These are phyloP conservation scores for Verticillium longisporum DNA, from an alignment of 2,329 filamentous ascomycete species.

Conservation along the genomic window DNA sequence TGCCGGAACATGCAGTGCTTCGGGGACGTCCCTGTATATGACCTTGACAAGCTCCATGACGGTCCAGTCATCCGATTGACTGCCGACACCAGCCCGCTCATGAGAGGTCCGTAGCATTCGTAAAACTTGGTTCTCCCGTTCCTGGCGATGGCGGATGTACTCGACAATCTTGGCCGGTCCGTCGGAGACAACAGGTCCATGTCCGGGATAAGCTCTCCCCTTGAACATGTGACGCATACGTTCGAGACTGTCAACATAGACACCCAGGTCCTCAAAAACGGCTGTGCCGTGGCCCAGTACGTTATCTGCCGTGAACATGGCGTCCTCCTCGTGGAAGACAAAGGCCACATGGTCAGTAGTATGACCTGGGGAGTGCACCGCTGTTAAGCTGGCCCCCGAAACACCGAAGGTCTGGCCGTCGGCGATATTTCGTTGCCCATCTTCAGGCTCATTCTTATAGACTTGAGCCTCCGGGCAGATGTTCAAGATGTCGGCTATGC, in stretches of 20 bases:
- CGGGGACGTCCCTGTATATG: slow-evolving; percentile 76
- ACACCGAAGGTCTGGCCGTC: slow-evolving; percentile 49
- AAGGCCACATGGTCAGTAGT: slow-evolving; percentile 78
- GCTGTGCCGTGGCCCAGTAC: slow-evolving; percentile 81
- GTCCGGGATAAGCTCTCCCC: slow-evolving; percentile 77
- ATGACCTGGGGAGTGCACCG: slow-evolving; percentile 60
- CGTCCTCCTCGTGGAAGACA: slow-evolving; percentile 68
- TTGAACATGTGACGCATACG: slow-evolving; percentile 60
- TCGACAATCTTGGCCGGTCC: slow-evolving; percentile 66
- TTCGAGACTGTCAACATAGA: slow-evolving; percentile 63
- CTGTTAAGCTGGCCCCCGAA: slow-evolving; percentile 60
- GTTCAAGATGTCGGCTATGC: slow-evolving; percentile 61
- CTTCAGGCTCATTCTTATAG: slow-evolving; percentile 57
- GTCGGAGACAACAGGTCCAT: slow-evolving; percentile 72
- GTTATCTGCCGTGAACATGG: slow-evolving; percentile 86
- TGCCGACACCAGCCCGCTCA: neutral
- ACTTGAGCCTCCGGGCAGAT: slow-evolving; percentile 57
- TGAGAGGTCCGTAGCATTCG: slow-evolving; percentile 43
- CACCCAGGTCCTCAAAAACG: slow-evolving; percentile 70
- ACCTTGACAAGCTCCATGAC: slow-evolving; percentile 79
- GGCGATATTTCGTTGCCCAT: slow-evolving; percentile 37
- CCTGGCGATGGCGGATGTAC: slow-evolving; percentile 75
- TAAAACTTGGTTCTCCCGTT: slow-evolving; percentile 74
- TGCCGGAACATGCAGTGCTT: slow-evolving; percentile 69
- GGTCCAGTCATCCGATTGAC: slow-evolving; percentile 45